Conservation (phyloP, 2,329 filamentous ascomycete species). For the Fusarium sp. region DNA sequence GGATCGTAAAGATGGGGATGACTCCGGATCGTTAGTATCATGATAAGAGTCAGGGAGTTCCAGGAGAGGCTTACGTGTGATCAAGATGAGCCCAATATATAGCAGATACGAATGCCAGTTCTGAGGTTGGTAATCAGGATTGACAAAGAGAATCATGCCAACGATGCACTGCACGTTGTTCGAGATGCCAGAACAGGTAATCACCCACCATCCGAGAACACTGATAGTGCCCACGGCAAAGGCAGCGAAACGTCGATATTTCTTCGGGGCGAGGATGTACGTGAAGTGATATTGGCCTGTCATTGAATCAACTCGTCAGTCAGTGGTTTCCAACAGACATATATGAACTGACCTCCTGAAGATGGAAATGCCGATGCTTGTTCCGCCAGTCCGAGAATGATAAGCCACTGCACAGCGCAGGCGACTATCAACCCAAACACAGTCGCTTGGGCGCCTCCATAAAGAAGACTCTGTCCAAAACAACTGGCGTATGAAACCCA, state of each 20-base stretch:
- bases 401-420: neutral
- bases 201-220: neutral
- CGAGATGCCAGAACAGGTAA: neutral
- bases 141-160: neutral
- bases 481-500: neutral
- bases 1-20: neutral
- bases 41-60: fast-evolving
- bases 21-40: neutral
- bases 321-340: fast-evolving
- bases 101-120: neutral
- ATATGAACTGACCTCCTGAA: fast-evolving
- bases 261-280: neutral
- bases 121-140: neutral
- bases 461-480: neutral
- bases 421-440: neutral
- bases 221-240: neutral
- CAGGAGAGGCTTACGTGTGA: neutral
- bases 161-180: neutral
- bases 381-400: neutral
- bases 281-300: neutral
- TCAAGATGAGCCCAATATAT: fast-evolving
- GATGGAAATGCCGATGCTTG: neutral
- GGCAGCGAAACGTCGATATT: neutral
- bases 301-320: neutral
- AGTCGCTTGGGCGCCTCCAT: neutral